Percentiles rank a stretch among this genome's conserved stretches.
Conservation (phyloP, 495 filamentous ascomycete genomes). For the Antarctomyces pellizariae region DNA sequence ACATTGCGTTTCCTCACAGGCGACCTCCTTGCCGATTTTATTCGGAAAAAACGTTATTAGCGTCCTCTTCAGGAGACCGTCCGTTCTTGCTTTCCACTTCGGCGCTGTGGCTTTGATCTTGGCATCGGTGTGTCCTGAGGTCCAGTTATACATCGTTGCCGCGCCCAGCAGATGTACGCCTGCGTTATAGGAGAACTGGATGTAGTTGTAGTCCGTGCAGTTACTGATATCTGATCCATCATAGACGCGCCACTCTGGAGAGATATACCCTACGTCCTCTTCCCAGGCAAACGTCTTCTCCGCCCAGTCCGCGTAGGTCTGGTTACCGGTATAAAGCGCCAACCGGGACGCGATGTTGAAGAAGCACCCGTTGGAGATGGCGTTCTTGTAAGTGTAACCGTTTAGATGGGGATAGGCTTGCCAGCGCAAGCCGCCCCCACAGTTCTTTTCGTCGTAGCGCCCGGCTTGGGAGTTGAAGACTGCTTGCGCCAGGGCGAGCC, state of each 20-base stretch:
- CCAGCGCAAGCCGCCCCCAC: conserved; percentile 59
- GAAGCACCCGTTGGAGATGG: conserved; percentile 67
- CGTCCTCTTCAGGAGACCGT: conserved; percentile 23
- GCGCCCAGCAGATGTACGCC: conserved; percentile 49
- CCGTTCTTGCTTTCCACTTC: conserved; percentile 18
- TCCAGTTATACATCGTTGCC: conserved; percentile 50
- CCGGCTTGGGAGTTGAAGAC: conserved; percentile 48
- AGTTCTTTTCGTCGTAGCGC: conserved; percentile 37
- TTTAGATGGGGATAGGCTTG: conserved; percentile 57
- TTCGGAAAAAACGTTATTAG: conserved; percentile 28
- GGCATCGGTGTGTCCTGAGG: conserved; percentile 17
- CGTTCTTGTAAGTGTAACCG: conserved; percentile 81
- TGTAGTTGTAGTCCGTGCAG: conserved; percentile 35
- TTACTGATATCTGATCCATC: conserved; percentile 52
- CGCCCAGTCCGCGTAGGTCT: conserved; percentile 58
- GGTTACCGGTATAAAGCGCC: conserved; percentile 52
- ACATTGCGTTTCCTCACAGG: conserved; percentile 38
- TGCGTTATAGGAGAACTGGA: conserved; percentile 60
- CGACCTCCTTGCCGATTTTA: conserved; percentile 34
- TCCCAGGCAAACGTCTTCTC: conserved; percentile 55
- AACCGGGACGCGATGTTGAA: conserved; percentile 67
- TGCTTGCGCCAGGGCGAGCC: conserved; percentile 52
- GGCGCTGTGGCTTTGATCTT: conserved; percentile 21
- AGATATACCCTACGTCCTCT: conserved; percentile 34
- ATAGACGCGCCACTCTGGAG: conserved; percentile 36